phyloP scores from a whole-genome alignment of 305 asterid species.

The Fraxinus dipetala region DNA sequence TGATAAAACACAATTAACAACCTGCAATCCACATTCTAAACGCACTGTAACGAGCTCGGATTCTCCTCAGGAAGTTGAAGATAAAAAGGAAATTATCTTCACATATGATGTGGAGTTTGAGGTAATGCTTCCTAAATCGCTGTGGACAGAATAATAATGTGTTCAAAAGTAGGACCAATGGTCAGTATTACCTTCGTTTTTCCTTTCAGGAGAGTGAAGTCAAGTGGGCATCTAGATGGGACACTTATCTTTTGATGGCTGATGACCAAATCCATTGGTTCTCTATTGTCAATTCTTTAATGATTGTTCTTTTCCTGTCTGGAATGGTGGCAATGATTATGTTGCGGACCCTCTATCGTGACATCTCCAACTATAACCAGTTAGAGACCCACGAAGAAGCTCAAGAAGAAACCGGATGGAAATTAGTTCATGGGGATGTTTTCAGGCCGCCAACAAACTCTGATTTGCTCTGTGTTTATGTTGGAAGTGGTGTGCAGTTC shows the following conservation, averaged over 20 bases:
- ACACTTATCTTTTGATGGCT: constrained; percentile 83
- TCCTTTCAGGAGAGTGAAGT: constrained; percentile 69
- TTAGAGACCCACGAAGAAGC: constrained; percentile 92
- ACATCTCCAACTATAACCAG: constrained; percentile 83
- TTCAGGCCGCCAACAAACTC: constrained; percentile 80
- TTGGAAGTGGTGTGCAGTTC: constrained; percentile 83
- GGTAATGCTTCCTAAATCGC: constrained; percentile 38
- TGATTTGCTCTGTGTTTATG: constrained; percentile 69
- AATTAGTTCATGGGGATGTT: constrained; percentile 82
- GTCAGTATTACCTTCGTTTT: background rate
- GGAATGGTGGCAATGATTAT: constrained; percentile 97
- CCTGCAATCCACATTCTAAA: constrained; percentile 85
- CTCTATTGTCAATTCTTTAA: constrained; percentile 78
- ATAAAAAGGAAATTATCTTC: constrained; percentile 70
- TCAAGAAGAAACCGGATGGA: constrained; percentile 94
- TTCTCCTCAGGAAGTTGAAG: constrained; percentile 79
- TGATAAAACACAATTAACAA: constrained; percentile 48
- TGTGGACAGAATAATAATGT: background rate
- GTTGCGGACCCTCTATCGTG: constrained; percentile 83
- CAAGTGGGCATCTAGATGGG: constrained; percentile 99
- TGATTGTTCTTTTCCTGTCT: constrained; percentile 86
- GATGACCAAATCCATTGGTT: constrained; percentile 97
- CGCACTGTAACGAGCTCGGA: constrained; percentile 67
- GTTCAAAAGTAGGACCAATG: constrained; percentile 11
- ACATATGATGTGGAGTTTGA: constrained; percentile 86